phyloP scores from a whole-genome alignment of 257 asterid species.

The Solanum phureja region DNA sequence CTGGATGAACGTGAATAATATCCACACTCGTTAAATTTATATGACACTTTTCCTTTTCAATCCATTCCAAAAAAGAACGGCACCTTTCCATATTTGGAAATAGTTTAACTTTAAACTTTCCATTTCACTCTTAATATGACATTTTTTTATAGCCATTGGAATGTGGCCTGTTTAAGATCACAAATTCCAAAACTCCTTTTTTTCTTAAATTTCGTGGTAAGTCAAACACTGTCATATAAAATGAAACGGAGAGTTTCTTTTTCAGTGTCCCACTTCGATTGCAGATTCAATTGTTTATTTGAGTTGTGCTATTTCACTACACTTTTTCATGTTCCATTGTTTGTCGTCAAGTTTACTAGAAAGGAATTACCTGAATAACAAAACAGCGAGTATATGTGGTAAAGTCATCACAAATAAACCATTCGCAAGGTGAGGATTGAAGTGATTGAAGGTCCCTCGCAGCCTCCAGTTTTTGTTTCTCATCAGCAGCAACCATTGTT shows the following conservation, averaged over 20 bases:
- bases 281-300: neutral
- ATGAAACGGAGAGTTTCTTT: neutral
- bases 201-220: neutral
- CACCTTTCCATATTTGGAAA: neutral
- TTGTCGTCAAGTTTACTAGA: neutral
- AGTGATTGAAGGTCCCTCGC: slow-evolving; percentile 81
- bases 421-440: slow-evolving; percentile 77
- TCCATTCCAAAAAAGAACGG: neutral
- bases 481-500: slow-evolving; percentile 78
- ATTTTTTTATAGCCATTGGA: neutral
- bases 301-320: neutral
- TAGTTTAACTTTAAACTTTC: neutral
- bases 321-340: neutral
- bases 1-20: neutral
- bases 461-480: slow-evolving; percentile 60
- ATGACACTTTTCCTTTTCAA: neutral
- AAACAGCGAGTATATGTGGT: slow-evolving; percentile 61
- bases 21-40: neutral
- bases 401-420: slow-evolving; percentile 80
- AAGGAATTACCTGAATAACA: slow-evolving; percentile 56
- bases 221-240: neutral
- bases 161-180: neutral
- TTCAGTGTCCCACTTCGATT: neutral
- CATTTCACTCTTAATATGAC: neutral
- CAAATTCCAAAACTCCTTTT: neutral